Evolutionary conservation across 345 rosid species (phyloP).

Genomic region (Eucalyptus caleyi): DNA sequence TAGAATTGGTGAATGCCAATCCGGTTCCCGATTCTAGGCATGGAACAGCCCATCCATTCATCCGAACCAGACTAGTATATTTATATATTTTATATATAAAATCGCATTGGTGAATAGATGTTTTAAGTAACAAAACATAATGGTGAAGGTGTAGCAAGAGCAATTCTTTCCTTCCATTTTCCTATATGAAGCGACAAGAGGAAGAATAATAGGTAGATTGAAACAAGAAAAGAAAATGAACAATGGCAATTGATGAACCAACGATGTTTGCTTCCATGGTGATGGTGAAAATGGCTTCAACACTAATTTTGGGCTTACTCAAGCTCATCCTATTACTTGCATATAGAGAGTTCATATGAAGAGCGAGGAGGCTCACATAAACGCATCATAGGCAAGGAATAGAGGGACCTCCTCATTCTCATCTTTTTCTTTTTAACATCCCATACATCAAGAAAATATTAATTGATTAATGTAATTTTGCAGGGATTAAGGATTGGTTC

Average conservation of each 20-base stretch:
- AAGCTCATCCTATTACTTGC: neutral
- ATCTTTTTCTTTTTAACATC: constrained; percentile 19
- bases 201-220: neutral
- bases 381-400: constrained; percentile 21
- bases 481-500: fast-evolving
- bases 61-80: fast-evolving
- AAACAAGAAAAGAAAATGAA: neutral
- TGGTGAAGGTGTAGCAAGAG: neutral
- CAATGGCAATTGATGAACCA: neutral
- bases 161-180: neutral
- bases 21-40: too few relatives aligned
- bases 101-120: neutral
- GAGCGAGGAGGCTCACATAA: constrained; percentile 6
- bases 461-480: neutral
- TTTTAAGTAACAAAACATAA: neutral
- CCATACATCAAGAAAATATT: constrained; percentile 10
- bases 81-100: too few relatives aligned
- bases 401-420: constrained; percentile 23
- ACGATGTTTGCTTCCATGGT: neutral
- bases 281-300: neutral
- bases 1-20: fast-evolving
- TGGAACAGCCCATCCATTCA: neutral
- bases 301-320: neutral
- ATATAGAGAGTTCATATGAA: neutral
- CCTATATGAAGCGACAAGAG: neutral